These are phyloP conservation scores for Neocatenulostroma microsporum DNA, from an alignment of 2,329 filamentous ascomycete genomes.

Conservation along the genomic window DNA sequence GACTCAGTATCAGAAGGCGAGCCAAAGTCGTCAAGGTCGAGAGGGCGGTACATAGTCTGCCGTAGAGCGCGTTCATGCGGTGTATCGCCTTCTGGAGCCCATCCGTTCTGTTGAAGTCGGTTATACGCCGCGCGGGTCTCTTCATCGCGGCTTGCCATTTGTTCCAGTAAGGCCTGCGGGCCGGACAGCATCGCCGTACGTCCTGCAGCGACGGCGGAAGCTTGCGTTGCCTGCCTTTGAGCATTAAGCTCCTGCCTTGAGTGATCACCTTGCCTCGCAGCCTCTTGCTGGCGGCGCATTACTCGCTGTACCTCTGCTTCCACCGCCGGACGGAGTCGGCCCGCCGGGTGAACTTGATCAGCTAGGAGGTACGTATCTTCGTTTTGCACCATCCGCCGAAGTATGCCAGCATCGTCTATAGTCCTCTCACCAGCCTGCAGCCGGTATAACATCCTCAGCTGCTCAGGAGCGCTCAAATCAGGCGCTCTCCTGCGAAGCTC, in stretches of 20 bases:
- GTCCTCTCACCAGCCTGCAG: constrained; percentile 22
- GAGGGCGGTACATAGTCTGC: constrained; percentile 6
- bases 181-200: constrained; percentile 22
- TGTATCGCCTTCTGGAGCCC: constrained; percentile 5
- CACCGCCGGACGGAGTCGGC: background rate
- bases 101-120: constrained; percentile 15
- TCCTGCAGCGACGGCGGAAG: constrained; percentile 22
- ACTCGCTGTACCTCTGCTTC: too few relatives aligned
- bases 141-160: constrained; percentile 19
- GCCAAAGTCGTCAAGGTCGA: constrained; percentile 9
- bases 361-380: constrained; percentile 14
- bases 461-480: constrained; percentile 16
- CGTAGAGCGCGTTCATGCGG: constrained; percentile 5
- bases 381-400: constrained; percentile 20
- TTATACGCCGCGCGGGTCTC: constrained; percentile 22
- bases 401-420: constrained; percentile 14
- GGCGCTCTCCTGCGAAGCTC: constrained; percentile 16
- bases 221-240: constrained; percentile 19
- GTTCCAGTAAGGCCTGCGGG: constrained; percentile 17
- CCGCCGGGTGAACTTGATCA: constrained; percentile 10
- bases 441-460: constrained; percentile 22
- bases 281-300: constrained; percentile 10
- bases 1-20: constrained; percentile 8
- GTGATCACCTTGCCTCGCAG: constrained; percentile 23
- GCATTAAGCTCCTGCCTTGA: constrained; percentile 23